Evolutionary conservation across 225 moss, liverwort and hornwort species (phyloP).

Genomic region (Pseudoscleropodium purum): DNA sequence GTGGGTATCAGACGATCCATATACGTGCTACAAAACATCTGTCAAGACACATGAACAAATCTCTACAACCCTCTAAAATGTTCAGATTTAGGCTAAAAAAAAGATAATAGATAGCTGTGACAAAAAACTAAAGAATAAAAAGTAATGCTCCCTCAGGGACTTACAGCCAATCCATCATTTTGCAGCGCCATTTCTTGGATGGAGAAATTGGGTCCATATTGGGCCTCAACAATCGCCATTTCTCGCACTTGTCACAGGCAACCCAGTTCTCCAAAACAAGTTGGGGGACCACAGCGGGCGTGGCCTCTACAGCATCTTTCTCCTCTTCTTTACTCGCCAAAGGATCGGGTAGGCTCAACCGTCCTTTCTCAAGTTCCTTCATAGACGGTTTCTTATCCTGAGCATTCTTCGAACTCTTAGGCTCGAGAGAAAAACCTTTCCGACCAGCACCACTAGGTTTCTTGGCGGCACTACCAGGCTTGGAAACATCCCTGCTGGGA

Average conservation of each 20-base stretch:
- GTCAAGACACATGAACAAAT: background rate
- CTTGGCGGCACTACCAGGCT: constrained; percentile 27
- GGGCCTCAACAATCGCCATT: constrained; percentile 83
- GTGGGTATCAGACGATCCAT: constrained; percentile 1
- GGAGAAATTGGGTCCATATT: constrained; percentile 33
- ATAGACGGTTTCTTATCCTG: constrained; percentile 25
- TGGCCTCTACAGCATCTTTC: constrained; percentile 13
- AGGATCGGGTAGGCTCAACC: constrained; percentile 8
- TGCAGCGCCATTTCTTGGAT: constrained; percentile 87
- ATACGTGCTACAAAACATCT: background rate
- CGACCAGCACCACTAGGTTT: constrained; percentile 15
- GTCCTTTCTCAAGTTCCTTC: constrained; percentile 35
- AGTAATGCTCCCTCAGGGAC: constrained; percentile 1
- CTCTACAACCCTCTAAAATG: background rate
- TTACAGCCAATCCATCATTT: constrained; percentile 97
- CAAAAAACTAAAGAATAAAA: background rate
- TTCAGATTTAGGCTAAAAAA: background rate
- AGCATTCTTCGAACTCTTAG: constrained; percentile 26
- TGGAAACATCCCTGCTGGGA: constrained; percentile 28
- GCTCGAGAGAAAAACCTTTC: constrained; percentile 25
- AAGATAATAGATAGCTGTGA: background rate
- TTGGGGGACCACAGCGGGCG: constrained; percentile 20
- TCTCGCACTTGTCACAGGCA: constrained; percentile 73
- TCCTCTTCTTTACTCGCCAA: constrained; percentile 15
- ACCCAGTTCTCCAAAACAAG: constrained; percentile 85